phyloP scores from a whole-genome alignment of 768 basidiomycete species.

The Tricholoma matsutake region DNA sequence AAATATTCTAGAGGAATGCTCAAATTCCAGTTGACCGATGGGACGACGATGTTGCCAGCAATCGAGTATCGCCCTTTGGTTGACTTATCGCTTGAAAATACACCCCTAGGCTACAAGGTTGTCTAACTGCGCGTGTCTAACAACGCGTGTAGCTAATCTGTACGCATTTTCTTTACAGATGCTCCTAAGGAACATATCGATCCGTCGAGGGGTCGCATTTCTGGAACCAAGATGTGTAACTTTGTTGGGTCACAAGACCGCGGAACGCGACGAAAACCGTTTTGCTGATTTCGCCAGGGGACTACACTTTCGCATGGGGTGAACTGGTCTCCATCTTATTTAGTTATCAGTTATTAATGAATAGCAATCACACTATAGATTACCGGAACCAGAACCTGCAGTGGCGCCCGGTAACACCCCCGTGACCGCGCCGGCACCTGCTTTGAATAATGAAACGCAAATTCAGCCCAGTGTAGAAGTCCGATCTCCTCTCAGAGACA shows the following conservation, averaged over 20 bases:
- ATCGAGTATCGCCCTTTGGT: conserved; percentile 75
- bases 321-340: conserved; percentile 20
- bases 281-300: conserved; percentile 57
- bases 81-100: conserved; percentile 67
- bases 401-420: not conserved
- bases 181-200: conserved; percentile 61
- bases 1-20: conserved; percentile 83
- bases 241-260: conserved; percentile 58
- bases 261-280: conserved; percentile 61
- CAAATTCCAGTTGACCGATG: conserved; percentile 74
- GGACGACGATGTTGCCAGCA: conserved; percentile 61
- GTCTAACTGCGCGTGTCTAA: conserved; percentile 1
- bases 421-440: not conserved
- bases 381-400: conserved; percentile 19
- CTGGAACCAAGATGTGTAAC: conserved; percentile 68
- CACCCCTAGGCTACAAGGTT: conserved; percentile 84
- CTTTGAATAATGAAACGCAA: conserved; percentile 11
- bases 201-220: conserved; percentile 70
- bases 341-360: conserved; percentile 1
- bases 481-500: conserved; percentile 39
- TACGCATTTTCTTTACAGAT: conserved; percentile 42
- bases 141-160: not conserved
- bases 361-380: conserved; percentile 16
- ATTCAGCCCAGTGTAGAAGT: conserved; percentile 10
- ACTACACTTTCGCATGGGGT: conserved; percentile 70